Evolutionary conservation across 441 rosid species (phyloP).

Genomic region (Cnidoscolus chayamansa): DNA sequence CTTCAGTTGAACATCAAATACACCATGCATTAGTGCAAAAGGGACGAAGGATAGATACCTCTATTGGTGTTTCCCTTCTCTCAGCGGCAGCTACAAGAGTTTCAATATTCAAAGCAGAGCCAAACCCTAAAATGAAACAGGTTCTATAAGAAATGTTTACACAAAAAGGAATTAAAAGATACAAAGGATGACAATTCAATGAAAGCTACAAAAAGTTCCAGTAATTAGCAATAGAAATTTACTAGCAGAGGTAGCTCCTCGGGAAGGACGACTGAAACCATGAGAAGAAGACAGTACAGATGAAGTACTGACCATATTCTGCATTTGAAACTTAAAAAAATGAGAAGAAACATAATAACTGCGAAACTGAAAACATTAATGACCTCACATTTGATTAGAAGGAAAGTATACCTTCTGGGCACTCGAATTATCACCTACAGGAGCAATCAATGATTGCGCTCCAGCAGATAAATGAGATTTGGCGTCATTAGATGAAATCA

Average conservation of each 20-base stretch:
- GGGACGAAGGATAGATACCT: slow-evolving; percentile 42
- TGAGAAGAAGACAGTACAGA: slow-evolving; percentile 51
- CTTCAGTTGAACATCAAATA: background rate
- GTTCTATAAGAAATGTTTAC: background rate
- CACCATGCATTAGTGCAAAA: background rate
- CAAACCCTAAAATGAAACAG: slow-evolving; percentile 60
- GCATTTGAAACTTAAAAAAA: slow-evolving; percentile 31
- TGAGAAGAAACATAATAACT: background rate
- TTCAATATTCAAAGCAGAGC: slow-evolving; percentile 97
- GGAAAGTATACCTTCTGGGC: slow-evolving; percentile 53
- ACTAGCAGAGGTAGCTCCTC: slow-evolving; percentile 82
- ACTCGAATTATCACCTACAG: slow-evolving; percentile 49
- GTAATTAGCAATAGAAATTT: slow-evolving; percentile 28
- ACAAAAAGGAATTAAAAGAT: background rate
- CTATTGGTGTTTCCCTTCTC: slow-evolving; percentile 85
- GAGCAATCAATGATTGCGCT: slow-evolving; percentile 40
- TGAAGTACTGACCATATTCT: slow-evolving; percentile 41
- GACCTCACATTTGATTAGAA: background rate
- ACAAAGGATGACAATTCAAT: background rate
- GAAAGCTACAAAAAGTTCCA: background rate
- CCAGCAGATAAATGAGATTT: slow-evolving; percentile 46
- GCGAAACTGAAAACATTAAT: background rate
- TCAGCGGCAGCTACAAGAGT: slow-evolving; percentile 99
- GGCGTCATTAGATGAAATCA: slow-evolving; percentile 43
- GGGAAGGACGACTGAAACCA: slow-evolving; percentile 65